Percentiles rank a stretch among this genome's conserved stretches.
Evolutionary conservation across 1,139 yeast genomes (phyloP).

Genomic region (Blastobotrys proliferans): DNA sequence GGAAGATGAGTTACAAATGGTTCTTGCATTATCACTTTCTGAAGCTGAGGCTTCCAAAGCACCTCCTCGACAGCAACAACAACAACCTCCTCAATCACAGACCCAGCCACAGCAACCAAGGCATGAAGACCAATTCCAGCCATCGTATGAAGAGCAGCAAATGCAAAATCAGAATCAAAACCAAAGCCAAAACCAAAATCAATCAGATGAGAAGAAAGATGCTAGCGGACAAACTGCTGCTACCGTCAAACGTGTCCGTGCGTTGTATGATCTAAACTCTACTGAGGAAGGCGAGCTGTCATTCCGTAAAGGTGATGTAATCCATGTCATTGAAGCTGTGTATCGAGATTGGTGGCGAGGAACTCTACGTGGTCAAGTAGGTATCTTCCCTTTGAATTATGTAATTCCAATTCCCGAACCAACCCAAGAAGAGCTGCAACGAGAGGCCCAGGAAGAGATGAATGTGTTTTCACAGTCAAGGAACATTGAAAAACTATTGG

Average conservation of each 20-base stretch:
- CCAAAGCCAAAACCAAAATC: constrained; percentile 19
- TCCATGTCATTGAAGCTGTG: constrained; percentile 80
- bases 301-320: constrained; percentile 42
- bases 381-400: constrained; percentile 92
- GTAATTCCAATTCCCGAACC: constrained; percentile 76
- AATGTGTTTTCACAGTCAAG: constrained; percentile 45
- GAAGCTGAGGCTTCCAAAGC: no score
- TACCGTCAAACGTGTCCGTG: constrained; percentile 67
- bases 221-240: constrained; percentile 32
- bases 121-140: constrained; percentile 13
- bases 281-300: constrained; percentile 46
- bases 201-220: constrained; percentile 12
- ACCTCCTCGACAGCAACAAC: no score
- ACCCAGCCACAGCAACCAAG: background rate
- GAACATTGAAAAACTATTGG: constrained; percentile 62
- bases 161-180: background rate
- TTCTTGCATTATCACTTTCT: constrained; percentile 68
- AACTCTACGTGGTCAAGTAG: constrained; percentile 69
- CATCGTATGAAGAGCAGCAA: constrained; percentile 11
- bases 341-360: constrained; percentile 98
- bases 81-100: background rate
- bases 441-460: constrained; percentile 42
- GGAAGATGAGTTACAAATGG: constrained; percentile 78
- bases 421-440: constrained; percentile 48
- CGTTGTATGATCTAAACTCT: constrained; percentile 75